phyloP scores from a whole-genome alignment of 1,139 yeast species.

The Suhomyces terraborum region DNA sequence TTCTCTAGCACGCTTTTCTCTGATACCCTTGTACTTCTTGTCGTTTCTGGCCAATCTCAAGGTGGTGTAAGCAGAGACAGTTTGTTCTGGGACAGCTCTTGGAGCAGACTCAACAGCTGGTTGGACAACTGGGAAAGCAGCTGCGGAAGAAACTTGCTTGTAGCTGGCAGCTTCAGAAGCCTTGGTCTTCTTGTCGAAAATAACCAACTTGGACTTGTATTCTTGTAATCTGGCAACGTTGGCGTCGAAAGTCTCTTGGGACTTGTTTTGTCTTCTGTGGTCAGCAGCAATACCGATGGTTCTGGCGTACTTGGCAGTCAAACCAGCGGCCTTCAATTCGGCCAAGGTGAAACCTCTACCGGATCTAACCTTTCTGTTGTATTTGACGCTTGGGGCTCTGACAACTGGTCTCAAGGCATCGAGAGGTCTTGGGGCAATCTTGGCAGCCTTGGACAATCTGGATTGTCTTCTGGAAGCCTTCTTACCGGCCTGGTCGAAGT shows the following conservation, averaged over 20 bases:
- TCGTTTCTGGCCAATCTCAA: constrained; percentile 94
- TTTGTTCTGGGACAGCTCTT: constrained; percentile 86
- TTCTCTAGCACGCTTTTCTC: constrained; percentile 96
- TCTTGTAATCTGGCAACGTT: constrained; percentile 97
- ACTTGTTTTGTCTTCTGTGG: constrained; percentile 99
- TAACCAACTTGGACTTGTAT: constrained; percentile 93
- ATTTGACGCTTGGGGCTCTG: constrained; percentile 97
- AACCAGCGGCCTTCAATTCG: constrained; percentile 98
- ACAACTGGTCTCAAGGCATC: constrained; percentile 96
- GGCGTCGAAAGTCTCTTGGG: constrained; percentile 90
- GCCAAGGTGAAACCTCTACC: constrained; percentile 99
- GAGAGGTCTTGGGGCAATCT: constrained; percentile 96
- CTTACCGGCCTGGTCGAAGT: constrained; percentile 99
- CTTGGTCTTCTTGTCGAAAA: constrained; percentile 87
- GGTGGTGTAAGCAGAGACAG: constrained; percentile 92
- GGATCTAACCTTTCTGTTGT: constrained; percentile 99
- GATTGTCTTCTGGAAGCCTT: constrained; percentile 95
- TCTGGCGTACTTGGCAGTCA: constrained; percentile 94
- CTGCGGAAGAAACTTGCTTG: constrained; percentile 76
- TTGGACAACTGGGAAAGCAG: constrained; percentile 92
- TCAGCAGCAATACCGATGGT: constrained; percentile 98
- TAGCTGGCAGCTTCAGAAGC: constrained; percentile 70
- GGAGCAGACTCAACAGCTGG: constrained; percentile 70
- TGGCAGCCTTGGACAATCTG: constrained; percentile 93
- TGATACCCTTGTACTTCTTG: constrained; percentile 90